Evolutionary conservation across 331 rosid genomes (phyloP).

Genomic region (Malus hybrid): DNA sequence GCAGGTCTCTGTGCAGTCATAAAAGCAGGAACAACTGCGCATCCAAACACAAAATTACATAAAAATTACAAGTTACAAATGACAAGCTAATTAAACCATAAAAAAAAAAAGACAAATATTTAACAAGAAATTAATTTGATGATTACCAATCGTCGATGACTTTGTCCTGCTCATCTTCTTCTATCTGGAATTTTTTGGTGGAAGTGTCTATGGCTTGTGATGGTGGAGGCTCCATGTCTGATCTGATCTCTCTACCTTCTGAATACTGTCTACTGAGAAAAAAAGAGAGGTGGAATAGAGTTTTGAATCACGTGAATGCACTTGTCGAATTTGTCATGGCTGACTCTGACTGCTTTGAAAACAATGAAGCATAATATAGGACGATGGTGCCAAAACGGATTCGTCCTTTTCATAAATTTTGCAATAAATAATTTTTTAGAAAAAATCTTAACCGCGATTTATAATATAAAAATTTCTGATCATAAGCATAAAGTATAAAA

Average conservation of each 20-base stretch:
- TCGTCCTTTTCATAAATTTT: not conserved
- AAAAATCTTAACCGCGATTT: not conserved
- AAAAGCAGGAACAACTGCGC: constrained; percentile 81
- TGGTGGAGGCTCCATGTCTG: constrained; percentile 59
- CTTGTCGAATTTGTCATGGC: not conserved
- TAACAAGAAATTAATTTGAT: not conserved
- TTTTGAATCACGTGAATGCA: constrained; percentile 35
- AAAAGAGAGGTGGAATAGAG: not conserved
- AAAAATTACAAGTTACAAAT: not conserved
- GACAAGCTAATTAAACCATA: not conserved
- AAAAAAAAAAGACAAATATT: not conserved
- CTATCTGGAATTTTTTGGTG: constrained; percentile 16
- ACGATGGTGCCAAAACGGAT: not conserved
- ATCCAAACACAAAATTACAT: constrained; percentile 4
- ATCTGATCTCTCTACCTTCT: too few species aligned
- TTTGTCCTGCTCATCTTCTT: constrained; percentile 45
- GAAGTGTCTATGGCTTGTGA: constrained; percentile 52
- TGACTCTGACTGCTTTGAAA: not conserved
- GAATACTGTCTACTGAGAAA: not conserved
- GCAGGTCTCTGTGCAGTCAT: constrained; percentile 41
- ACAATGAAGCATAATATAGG: not conserved
- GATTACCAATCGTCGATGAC: constrained; percentile 50
- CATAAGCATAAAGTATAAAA: too few species aligned
- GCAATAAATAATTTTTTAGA: not conserved
- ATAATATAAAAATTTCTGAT: too few species aligned